Evolutionary conservation across 768 basidiomycete species (phyloP).

Genomic region (Suillus occidentalis): DNA sequence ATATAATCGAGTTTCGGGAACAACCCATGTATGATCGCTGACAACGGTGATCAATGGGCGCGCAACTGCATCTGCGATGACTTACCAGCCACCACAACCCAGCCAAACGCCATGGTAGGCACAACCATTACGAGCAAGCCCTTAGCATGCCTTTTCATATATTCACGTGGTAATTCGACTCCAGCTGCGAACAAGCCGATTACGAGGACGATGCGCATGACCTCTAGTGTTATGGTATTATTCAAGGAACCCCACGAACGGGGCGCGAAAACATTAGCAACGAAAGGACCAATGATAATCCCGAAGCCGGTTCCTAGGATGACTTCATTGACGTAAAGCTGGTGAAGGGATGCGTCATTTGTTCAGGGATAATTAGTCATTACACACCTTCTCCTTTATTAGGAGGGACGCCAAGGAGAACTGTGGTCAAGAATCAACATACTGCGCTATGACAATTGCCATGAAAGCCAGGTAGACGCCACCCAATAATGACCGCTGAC

Average conservation of each 20-base stretch:
- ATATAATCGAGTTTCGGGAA: slow-evolving; percentile 73
- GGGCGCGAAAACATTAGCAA: slow-evolving; percentile 71
- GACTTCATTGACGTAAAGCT: slow-evolving; percentile 92
- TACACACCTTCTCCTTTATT: slow-evolving; percentile 74
- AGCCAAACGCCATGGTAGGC: slow-evolving; percentile 83
- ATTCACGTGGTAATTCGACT: slow-evolving; percentile 85
- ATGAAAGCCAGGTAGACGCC: not conserved
- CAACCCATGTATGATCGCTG: slow-evolving; percentile 65
- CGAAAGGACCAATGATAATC: slow-evolving; percentile 67
- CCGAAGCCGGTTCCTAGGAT: slow-evolving; percentile 79
- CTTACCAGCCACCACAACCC: slow-evolving; percentile 74
- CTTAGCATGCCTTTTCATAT: slow-evolving; percentile 77
- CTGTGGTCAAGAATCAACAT: slow-evolving; percentile 35
- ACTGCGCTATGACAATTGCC: not conserved
- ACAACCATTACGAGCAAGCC: slow-evolving; percentile 70
- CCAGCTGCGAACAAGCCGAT: slow-evolving; percentile 94
- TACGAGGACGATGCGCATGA: slow-evolving; percentile 86
- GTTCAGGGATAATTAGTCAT: no score
- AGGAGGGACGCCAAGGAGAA: slow-evolving; percentile 84
- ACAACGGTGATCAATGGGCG: not conserved
- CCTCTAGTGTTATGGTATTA: slow-evolving; percentile 75
- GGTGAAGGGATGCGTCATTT: not conserved
- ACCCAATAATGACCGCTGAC: not conserved
- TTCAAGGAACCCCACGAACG: slow-evolving; percentile 60
- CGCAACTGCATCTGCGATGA: slow-evolving; percentile 6